phyloP scores from a whole-genome alignment of 495 filamentous ascomycete genomes.

The Parmelia sp. region DNA sequence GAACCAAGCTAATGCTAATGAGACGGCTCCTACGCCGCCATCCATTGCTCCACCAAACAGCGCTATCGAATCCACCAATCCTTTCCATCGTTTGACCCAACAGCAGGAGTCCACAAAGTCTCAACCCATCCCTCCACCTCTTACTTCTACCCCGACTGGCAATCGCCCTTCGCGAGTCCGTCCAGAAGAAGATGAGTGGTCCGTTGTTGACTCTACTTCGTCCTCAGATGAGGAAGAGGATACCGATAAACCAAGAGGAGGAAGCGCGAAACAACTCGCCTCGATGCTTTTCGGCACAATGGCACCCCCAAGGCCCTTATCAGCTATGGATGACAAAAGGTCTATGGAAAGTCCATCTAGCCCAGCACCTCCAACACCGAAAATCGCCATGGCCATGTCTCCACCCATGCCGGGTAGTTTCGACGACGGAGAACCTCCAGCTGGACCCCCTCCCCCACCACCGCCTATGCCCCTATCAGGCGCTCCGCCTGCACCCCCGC shows the following conservation, averaged over 20 bases:
- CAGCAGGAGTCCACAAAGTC: slow-evolving; percentile 51
- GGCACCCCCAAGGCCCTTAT: slow-evolving; percentile 85
- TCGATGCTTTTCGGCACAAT: slow-evolving; percentile 95
- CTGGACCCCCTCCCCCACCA: slow-evolving; percentile 28
- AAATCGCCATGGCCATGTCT: slow-evolving; percentile 28
- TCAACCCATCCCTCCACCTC: slow-evolving; percentile 32
- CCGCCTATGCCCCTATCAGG: slow-evolving; percentile 35
- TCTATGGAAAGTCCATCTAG: slow-evolving; percentile 34
- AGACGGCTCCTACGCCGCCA: slow-evolving; percentile 27
- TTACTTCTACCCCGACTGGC: slow-evolving; percentile 36
- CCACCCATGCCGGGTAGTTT: slow-evolving; percentile 39
- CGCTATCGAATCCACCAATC: slow-evolving; percentile 70
- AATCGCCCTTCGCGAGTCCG: slow-evolving; percentile 49
- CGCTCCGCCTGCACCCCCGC: slow-evolving; percentile 34
- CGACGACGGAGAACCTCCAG: slow-evolving; percentile 19
- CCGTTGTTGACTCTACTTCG: slow-evolving; percentile 66
- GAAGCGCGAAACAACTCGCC: slow-evolving; percentile 83
- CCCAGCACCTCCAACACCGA: slow-evolving; percentile 18
- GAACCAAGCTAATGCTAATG: slow-evolving; percentile 40
- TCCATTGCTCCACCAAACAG: slow-evolving; percentile 30
- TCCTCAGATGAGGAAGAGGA: slow-evolving; percentile 60
- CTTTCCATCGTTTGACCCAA: slow-evolving; percentile 84
- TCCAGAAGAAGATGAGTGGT: slow-evolving; percentile 84
- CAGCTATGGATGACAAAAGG: slow-evolving; percentile 69
- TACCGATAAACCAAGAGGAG: slow-evolving; percentile 66